phyloP scores from a whole-genome alignment of 1,284 basidiomycete species.

The Ustilago cynodontis region DNA sequence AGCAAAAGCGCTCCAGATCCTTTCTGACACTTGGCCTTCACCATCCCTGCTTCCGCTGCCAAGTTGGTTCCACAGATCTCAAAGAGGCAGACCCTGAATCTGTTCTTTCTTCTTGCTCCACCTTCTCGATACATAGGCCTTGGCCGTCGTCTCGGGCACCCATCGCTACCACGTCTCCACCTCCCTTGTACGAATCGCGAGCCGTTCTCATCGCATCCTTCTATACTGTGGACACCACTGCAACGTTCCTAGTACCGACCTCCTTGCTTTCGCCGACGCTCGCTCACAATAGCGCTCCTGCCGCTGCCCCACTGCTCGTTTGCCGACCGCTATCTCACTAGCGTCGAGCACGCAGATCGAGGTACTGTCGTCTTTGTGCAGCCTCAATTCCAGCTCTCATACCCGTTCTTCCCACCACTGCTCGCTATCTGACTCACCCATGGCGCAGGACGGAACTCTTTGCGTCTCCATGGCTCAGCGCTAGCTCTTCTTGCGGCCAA shows the following conservation, averaged over 20 bases:
- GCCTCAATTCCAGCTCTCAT: not conserved
- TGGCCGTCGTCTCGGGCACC: not conserved
- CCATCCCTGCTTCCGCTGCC: not conserved
- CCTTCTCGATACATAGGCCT: not conserved
- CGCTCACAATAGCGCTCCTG: not conserved
- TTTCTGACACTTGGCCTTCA: not conserved
- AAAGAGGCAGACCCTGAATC: not conserved
- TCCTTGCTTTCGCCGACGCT: not conserved
- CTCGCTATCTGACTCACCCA: not conserved
- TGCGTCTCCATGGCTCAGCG: not conserved
- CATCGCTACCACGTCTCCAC: not conserved
- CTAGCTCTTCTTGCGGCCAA: not conserved
- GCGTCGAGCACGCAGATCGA: not conserved
- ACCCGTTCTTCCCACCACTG: not conserved
- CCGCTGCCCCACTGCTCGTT: too few relatives aligned
- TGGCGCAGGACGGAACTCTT: not conserved
- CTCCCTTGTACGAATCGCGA: not conserved
- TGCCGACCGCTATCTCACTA: too few relatives aligned
- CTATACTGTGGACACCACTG: not conserved
- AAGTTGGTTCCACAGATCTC: not conserved
- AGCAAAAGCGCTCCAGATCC: not conserved
- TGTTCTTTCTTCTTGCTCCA: not conserved
- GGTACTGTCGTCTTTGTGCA: not conserved
- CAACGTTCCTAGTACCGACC: not conserved
- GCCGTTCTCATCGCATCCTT: not conserved